A percentile compares a stretch with the other conserved stretches of the same genome.
Evolutionary conservation across 1,284 basidiomycete genomes (phyloP).

Genomic region (Albatrellus sp.): DNA sequence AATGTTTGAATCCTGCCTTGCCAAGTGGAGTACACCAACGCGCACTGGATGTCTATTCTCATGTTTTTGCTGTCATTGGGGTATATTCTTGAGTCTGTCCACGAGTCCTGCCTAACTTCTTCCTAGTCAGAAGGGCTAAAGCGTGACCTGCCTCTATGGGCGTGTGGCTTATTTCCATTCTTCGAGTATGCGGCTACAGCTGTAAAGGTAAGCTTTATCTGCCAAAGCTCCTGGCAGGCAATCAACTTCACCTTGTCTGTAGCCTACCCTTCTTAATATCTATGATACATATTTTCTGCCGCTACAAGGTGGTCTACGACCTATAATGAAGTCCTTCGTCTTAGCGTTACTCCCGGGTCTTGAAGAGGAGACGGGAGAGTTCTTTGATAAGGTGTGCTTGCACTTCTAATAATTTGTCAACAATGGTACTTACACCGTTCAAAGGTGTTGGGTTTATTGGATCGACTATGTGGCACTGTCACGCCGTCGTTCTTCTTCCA

Average conservation of each 20-base stretch:
- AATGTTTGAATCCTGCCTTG: conserved; percentile 93
- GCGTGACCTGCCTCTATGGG: conserved; percentile 88
- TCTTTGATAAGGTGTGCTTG: conserved; percentile 76
- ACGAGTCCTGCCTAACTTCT: background rate
- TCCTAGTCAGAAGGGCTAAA: conserved; percentile 75
- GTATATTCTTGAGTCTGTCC: conserved; percentile 31
- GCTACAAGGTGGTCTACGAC: conserved; percentile 70
- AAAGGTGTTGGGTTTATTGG: conserved; percentile 75
- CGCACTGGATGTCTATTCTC: conserved; percentile 89
- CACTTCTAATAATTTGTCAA: background rate
- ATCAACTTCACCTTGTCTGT: background rate
- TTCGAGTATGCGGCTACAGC: conserved; percentile 97
- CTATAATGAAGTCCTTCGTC: conserved; percentile 89
- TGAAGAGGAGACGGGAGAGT: conserved; percentile 93
- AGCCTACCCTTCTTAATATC: conserved; percentile 79
- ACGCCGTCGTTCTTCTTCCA: conserved; percentile 87
- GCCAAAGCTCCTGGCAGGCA: background rate
- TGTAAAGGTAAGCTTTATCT: conserved; percentile 51
- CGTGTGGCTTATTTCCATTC: conserved; percentile 94
- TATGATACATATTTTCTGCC: conserved; percentile 90
- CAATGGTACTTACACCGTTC: background rate
- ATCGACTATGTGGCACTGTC: conserved; percentile 72
- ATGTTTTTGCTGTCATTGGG: conserved; percentile 84
- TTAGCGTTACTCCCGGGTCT: conserved; percentile 87
- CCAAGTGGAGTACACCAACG: conserved; percentile 96